Percentiles rank a stretch among this genome's conserved stretches.
Conservation (phyloP, 768 basidiomycete genomes). For the Naganishia onofrii region DNA sequence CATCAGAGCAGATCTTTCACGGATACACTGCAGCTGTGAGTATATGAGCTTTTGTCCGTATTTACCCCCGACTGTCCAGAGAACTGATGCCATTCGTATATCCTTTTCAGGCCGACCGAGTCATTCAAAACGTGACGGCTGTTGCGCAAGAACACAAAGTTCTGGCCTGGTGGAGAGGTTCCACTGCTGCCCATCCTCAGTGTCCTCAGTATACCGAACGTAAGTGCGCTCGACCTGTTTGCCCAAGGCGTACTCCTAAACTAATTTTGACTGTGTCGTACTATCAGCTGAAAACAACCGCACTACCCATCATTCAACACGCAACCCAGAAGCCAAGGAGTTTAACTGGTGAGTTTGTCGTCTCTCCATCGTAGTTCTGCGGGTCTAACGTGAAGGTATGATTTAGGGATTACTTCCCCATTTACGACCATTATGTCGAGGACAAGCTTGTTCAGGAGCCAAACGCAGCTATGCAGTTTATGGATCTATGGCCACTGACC, state of each 20-base stretch:
- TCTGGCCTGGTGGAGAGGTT: constrained; percentile 20
- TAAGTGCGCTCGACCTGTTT: neutral
- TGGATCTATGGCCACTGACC: constrained; percentile 26
- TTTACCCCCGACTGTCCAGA: too few species aligned
- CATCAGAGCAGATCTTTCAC: too few species aligned
- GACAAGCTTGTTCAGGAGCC: neutral
- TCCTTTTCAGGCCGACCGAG: neutral
- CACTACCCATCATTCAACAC: constrained; percentile 2
- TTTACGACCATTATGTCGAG: neutral
- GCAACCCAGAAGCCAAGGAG: constrained; percentile 11
- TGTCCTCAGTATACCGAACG: constrained; percentile 20
- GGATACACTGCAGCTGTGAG: too few species aligned
- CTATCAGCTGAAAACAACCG: constrained; percentile 25
- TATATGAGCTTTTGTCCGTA: too few species aligned
- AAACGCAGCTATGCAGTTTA: constrained; percentile 2
- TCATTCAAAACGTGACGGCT: neutral
- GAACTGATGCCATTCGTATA: neutral
- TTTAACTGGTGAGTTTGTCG: constrained; percentile 24
- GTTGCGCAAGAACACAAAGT: constrained; percentile 6
- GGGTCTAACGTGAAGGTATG: neutral
- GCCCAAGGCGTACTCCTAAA: too few species aligned
- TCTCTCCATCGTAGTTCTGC: too few species aligned
- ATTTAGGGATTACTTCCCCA: constrained; percentile 1
- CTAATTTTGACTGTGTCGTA: too few species aligned
- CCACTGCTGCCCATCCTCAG: constrained; percentile 7